Base-by-base conservation (phyloP, 2,329 filamentous ascomycete genomes). In the Metarhizium anisopliae region DNA sequence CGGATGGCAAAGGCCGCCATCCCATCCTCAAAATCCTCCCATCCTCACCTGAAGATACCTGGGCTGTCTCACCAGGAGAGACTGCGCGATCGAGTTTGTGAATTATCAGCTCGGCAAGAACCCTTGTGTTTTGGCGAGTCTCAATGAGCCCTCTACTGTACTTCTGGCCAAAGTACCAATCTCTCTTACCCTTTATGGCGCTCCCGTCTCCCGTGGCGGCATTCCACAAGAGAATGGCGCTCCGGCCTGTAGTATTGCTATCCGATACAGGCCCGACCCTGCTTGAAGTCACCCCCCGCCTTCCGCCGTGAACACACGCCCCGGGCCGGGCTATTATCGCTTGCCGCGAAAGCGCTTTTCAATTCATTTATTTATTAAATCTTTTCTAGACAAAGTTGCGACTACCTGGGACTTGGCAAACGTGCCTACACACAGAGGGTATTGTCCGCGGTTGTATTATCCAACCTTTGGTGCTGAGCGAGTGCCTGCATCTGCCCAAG, bases 81-180 rank as follows among this genome's bases (percentile, higher is more conserved):
- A 53, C 45, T 56, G 55, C 51, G 36, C 49, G 55, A 56, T 50
- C 55, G 51, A 53, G 55, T 35, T 47, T 56, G 45, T 40, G 42
- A 50, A 50, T 36, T 38, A 51, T 54, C 51, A 54, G 40, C 47
- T 47, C 30, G 42, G 25, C 45, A 49, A 49, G 10, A 29, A 51
- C 52, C 47, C 55, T 47, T 56, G 55, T 47, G 32, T 13, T 35
- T 47, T 54, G 38, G 14, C 25, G 10, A 14, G 25, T 47, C 49
- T 47, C 25, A 25, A 16, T 38, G 14, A n/a, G 51, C 42, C 50
- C 14, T 51, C 32, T 8, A 35, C 10, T 35, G 52, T 54, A 51
- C 55, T 54, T 38, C 25, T 38, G 38, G 52, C 20, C 40, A 20
- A 49, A 16, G 49, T 52, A 51, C 35, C 50, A 32, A 50, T 51